These are phyloP conservation scores for Gracilaria gracilis DNA, from an alignment of 23 red algal species.

Conservation along the genomic window DNA sequence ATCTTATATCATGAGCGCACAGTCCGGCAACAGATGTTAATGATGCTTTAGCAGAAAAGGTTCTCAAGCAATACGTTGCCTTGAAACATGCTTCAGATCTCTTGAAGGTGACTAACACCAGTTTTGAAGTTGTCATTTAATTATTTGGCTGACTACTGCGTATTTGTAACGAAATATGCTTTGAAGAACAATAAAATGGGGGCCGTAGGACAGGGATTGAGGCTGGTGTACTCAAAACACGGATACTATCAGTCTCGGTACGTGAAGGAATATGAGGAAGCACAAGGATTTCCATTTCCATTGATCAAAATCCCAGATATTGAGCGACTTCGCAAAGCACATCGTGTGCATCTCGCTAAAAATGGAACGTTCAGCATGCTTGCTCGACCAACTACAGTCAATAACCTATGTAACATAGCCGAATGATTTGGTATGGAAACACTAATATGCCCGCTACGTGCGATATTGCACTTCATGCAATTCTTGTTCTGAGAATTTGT, in stretches of 20 bases:
- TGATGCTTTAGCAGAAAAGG: background rate
- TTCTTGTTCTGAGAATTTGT: no score
- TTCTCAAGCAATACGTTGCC: background rate
- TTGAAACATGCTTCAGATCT: no score
- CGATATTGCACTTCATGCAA: no score
- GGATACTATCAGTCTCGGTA: constrained; percentile 16
- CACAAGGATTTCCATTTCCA: no score
- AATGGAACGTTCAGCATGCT: constrained; percentile 29
- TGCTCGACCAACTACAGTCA: constrained; percentile 13
- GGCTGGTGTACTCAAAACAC: constrained; percentile 21
- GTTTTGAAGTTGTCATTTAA: no score
- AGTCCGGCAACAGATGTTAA: constrained; percentile 11
- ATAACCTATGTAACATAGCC: no score
- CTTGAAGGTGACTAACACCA: no score
- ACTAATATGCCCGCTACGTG: no score
- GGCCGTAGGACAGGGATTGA: constrained; percentile 33
- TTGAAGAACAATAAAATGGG: constrained; percentile 27
- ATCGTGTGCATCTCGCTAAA: constrained; percentile 35
- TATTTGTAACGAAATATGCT: constrained; percentile 12
- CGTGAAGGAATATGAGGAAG: background rate
- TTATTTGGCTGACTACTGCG: constrained; percentile 41
- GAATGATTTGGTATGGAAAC: no score
- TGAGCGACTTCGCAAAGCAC: background rate
- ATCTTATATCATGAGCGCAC: constrained; percentile 1
- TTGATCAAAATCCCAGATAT: constrained; percentile 47